phyloP scores from a whole-genome alignment of 257 asterid species.

The Salvia miltiorrhiza region DNA sequence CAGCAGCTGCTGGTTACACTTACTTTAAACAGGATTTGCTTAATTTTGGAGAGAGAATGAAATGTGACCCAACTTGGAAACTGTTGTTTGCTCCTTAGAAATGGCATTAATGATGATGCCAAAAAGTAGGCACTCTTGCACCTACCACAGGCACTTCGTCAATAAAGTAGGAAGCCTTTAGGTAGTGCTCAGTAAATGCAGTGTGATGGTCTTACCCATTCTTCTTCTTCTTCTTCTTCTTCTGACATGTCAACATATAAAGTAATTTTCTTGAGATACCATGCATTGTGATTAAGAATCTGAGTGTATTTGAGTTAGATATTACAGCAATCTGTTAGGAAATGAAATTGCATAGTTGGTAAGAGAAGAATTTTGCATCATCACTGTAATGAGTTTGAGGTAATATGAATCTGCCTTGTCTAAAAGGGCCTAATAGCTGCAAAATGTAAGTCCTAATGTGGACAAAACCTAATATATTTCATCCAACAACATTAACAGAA shows the following conservation, averaged over 20 bases:
- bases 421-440: too few species aligned
- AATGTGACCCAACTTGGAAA: constrained; percentile 4
- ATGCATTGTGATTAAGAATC: background rate
- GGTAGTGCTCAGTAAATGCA: constrained; percentile 39
- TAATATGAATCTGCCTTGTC: background rate
- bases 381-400: background rate
- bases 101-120: constrained; percentile 34
- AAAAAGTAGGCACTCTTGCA: constrained; percentile 30
- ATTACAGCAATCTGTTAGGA: background rate
- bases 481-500: constrained; percentile 15
- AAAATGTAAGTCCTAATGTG: constrained; percentile 12
- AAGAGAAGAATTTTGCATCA: background rate
- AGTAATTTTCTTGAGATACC: constrained; percentile 13
- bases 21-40: background rate
- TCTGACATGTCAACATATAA: constrained; percentile 2
- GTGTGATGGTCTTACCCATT: too few species aligned
- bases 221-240: background rate
- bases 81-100: constrained; percentile 19
- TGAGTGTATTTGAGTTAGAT: background rate
- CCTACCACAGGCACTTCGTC: constrained; percentile 41
- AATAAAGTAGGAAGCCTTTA: constrained; percentile 37
- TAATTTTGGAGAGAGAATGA: background rate
- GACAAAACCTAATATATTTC: constrained; percentile 17
- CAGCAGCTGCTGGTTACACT: background rate
- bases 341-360: background rate